Conservation (phyloP, 345 rosid genomes). For the Schrenkiella parvula region DNA sequence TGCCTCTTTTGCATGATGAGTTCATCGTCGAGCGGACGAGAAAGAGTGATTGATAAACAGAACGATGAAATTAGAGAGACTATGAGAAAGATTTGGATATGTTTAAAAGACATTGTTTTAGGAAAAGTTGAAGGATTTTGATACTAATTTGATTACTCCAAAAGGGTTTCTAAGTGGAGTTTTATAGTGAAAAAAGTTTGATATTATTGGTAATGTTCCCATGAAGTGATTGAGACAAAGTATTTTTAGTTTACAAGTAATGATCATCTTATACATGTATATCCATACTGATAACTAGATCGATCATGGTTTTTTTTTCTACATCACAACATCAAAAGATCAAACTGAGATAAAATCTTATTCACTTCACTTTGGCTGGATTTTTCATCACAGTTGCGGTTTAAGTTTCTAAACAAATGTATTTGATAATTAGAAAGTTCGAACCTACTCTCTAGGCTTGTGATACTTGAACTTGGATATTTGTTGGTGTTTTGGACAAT, state of each 20-base stretch:
- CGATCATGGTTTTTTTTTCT: not conserved
- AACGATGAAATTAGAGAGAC: conserved; percentile 16
- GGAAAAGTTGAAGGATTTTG: not conserved
- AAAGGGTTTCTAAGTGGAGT: conserved; percentile 5
- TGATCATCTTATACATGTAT: not conserved
- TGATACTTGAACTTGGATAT: not conserved
- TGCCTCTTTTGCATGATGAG: conserved; percentile 35
- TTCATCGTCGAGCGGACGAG: conserved; percentile 31
- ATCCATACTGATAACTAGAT: conserved; percentile 1
- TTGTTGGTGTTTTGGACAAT: not conserved
- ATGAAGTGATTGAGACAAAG: conserved; percentile 15
- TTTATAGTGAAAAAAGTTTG: conserved; percentile 21
- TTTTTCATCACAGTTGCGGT: not conserved
- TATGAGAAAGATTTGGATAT: not conserved
- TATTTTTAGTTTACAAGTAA: conserved; percentile 26
- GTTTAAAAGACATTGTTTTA: conserved; percentile 9
- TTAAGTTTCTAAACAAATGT: not conserved
- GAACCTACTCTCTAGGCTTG: not conserved
- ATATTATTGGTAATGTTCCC: not conserved
- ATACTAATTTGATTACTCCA: conserved; percentile 8
- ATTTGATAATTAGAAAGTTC: not conserved
- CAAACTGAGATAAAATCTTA: not conserved
- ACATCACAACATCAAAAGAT: not conserved
- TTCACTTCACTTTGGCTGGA: not conserved
- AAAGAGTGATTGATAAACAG: conserved; percentile 2